phyloP scores from a whole-genome alignment of 345 rosid species.

The Chamaenerion angustifolium region DNA sequence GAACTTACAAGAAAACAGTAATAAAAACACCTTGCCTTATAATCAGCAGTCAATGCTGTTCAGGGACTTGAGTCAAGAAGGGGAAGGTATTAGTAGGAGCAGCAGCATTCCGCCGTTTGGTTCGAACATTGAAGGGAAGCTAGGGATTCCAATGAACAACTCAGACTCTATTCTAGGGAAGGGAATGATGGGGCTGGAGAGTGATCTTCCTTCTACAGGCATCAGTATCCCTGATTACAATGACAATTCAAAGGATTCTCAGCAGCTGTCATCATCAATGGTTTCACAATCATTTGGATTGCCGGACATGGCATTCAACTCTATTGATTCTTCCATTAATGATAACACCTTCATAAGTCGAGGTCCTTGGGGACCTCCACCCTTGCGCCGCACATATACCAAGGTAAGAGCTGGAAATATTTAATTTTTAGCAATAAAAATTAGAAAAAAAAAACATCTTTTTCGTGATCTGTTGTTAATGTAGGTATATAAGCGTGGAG shows the following conservation, averaged over 20 bases:
- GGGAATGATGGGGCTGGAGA: slow-evolving; percentile 26
- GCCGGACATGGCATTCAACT: slow-evolving; percentile 36
- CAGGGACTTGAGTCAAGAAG: slow-evolving; percentile 38
- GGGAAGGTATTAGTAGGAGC: slow-evolving; percentile 35
- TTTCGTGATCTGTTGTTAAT: slow-evolving; percentile 4
- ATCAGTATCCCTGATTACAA: slow-evolving; percentile 18
- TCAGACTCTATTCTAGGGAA: slow-evolving; percentile 29
- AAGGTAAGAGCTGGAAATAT: no score
- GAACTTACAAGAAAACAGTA: slow-evolving; percentile 36
- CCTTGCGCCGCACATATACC: slow-evolving; percentile 5
- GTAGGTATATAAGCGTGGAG: slow-evolving; percentile 70
- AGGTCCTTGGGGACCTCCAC: slow-evolving; percentile 29
- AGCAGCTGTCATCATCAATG: slow-evolving; percentile 48
- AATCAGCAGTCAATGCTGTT: slow-evolving; percentile 28
- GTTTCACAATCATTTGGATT: slow-evolving; percentile 60
- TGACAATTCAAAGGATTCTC: slow-evolving; percentile 37
- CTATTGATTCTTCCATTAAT: slow-evolving; percentile 41
- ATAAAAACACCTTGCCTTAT: slow-evolving; percentile 15
- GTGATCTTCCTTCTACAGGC: slow-evolving; percentile 31
- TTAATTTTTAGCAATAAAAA: no score
- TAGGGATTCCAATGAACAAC: slow-evolving; percentile 18
- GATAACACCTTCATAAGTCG: slow-evolving; percentile 30
- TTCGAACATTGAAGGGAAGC: slow-evolving; percentile 19
- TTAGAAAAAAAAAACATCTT: no score
- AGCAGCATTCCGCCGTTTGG: slow-evolving; percentile 22